Conservation (phyloP, 208 protist species). For the Novymonas esmeraldas region DNA sequence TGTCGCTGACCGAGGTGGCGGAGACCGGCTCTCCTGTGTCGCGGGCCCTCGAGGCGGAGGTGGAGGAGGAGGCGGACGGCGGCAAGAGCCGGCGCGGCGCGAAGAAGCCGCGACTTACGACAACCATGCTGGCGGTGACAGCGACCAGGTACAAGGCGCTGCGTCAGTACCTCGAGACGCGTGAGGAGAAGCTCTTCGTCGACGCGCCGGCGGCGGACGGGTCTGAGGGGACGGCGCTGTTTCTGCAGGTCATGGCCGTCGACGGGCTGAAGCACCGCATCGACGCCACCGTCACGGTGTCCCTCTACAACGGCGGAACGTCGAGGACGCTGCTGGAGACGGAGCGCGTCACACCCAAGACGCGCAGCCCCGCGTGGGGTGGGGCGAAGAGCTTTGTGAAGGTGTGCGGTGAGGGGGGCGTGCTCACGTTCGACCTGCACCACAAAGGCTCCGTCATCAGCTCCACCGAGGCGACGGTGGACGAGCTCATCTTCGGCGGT, state of each 20-base stretch:
- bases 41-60: background rate
- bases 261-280: slow-evolving; percentile 81
- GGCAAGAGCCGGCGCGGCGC: background rate
- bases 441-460: slow-evolving; percentile 74
- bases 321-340: slow-evolving; percentile 59
- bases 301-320: slow-evolving; percentile 40
- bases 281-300: slow-evolving; percentile 64
- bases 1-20: slow-evolving; percentile 34
- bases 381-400: slow-evolving; percentile 53
- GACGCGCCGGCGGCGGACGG: too few species aligned
- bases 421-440: slow-evolving; percentile 74
- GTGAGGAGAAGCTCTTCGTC: slow-evolving; percentile 5
- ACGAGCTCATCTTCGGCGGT: slow-evolving; percentile 82
- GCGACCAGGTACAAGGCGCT: slow-evolving; percentile 67
- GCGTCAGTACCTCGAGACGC: slow-evolving; percentile 43
- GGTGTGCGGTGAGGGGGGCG: slow-evolving; percentile 50
- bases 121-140: slow-evolving; percentile 75
- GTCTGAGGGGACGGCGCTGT: slow-evolving; percentile 31
- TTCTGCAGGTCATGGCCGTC: slow-evolving; percentile 73
- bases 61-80: background rate
- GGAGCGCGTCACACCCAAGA: slow-evolving; percentile 58
- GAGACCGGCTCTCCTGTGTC: background rate
- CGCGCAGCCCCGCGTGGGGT: slow-evolving; percentile 73
- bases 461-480: slow-evolving; percentile 59
- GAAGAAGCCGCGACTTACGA: slow-evolving; percentile 39